These are phyloP conservation scores for Hymenoscyphus albidus DNA, from an alignment of 2,329 filamentous ascomycete species.

Conservation along the genomic window DNA sequence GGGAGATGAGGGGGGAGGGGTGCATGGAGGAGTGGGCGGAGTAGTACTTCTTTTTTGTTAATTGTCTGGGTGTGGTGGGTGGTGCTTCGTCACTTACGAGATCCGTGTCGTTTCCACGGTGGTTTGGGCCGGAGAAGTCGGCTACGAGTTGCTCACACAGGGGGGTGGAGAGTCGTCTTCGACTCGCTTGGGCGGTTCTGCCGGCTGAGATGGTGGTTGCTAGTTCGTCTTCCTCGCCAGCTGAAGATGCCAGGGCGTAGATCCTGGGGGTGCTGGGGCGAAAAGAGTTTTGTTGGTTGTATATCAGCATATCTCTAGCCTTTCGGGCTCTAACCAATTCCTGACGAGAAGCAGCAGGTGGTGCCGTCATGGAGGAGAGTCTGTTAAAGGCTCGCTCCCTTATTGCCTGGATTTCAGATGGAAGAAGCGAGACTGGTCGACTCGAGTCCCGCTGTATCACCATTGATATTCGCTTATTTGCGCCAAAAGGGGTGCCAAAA, in stretches of 20 bases:
- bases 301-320: not conserved
- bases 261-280: not conserved
- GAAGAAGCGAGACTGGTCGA: not conserved
- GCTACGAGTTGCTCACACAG: not conserved
- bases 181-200: conserved; percentile 6
- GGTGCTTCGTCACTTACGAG: not conserved
- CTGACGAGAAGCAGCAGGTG: not conserved
- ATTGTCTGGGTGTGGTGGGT: not conserved
- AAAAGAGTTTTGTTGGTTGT: not conserved
- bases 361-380: not conserved
- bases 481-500: not conserved
- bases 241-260: not conserved
- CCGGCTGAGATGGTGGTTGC: not conserved
- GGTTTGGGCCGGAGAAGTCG: not conserved
- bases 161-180: not conserved
- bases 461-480: not conserved
- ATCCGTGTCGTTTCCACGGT: not conserved
- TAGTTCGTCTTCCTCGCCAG: not conserved
- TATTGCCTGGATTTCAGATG: not conserved
- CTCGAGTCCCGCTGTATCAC: not conserved
- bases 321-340: not conserved
- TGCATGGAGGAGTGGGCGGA: not conserved
- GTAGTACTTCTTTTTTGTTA: not conserved
- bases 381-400: not conserved
- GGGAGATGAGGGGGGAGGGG: not conserved